Base-by-base conservation (phyloP, 2,329 filamentous ascomycete genomes). In the Coniella lustricola region DNA sequence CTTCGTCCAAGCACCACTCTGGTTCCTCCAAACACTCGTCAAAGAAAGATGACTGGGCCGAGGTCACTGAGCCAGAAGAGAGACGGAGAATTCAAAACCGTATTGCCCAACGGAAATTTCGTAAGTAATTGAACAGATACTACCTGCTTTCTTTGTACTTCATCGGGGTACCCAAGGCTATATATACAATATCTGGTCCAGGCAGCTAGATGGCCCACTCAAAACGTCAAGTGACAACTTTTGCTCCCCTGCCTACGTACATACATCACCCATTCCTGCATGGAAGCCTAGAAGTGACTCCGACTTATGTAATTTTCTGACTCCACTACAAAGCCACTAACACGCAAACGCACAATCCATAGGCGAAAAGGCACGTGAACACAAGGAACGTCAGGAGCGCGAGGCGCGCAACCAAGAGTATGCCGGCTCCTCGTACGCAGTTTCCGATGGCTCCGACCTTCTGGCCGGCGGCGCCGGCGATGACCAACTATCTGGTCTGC, bases 61-160 rank as follows among this genome's bases (percentile, higher is more conserved):
- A 82, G 0, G 74, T 89, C 37, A 77, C 76, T 7, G 84, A 89
- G 56, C 82, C 83, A 0, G 81, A 81, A 52, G 82, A 87, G 67
- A 75, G 85, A 60, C 73, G 85, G 54, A 81, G 84, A 52, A 84
- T 89, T 44, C 85, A 90, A 62, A 90, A 90, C 62, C 77, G 84
- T 46, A 77, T 88, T 52, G 85, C 85, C 2, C 85, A 89, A 59
- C 75, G 85, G 56, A 87, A 87, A 58, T 89, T 87, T 57, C 76
- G 85, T 89, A 74, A 60, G 82, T 69, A 17, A 13, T 5, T 35
- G 16, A 3, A 21, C 34, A 16, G 17, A 13, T 17, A 7, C 5
- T 34, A 34, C 4, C 7, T 14, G 4, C n/a, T 14, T 14, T 29
- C 25, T 29, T 4, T 14, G 12, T 13, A 34, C 35, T 16, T 18